phyloP scores from a whole-genome alignment of 2,329 filamentous ascomycete species.

The Leptographium wingfieldii region DNA sequence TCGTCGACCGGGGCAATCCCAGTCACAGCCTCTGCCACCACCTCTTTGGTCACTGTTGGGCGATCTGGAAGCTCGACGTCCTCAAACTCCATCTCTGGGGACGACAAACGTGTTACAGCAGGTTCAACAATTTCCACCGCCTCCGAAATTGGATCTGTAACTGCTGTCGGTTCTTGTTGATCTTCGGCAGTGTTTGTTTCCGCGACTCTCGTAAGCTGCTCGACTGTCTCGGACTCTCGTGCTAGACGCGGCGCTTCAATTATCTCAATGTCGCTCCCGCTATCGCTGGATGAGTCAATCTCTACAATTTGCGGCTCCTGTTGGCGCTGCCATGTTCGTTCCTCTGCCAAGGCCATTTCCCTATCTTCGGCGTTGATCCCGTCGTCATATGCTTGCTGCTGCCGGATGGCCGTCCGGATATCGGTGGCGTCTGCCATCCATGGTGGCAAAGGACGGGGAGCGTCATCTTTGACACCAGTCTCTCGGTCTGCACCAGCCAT shows the following conservation, averaged over 20 bases:
- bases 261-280: slow-evolving; percentile 44
- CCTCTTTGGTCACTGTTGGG: neutral
- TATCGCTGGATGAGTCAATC: slow-evolving; percentile 47
- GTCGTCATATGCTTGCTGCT: slow-evolving; percentile 41
- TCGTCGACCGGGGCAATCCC: neutral
- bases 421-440: slow-evolving; percentile 59
- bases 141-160: neutral
- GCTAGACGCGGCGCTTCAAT: slow-evolving; percentile 30
- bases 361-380: slow-evolving; percentile 54
- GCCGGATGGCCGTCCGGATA: slow-evolving; percentile 49
- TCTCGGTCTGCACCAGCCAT: too few relatives aligned
- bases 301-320: slow-evolving; percentile 38
- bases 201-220: neutral
- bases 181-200: too few relatives aligned
- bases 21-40: neutral
- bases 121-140: neutral
- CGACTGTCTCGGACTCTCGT: neutral
- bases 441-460: slow-evolving; percentile 54
- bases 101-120: neutral
- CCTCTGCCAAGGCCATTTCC: slow-evolving; percentile 42
- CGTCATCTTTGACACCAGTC: slow-evolving; percentile 22
- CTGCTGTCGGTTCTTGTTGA: too few relatives aligned
- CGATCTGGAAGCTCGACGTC: slow-evolving; percentile 17
- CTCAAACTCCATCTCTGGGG: slow-evolving; percentile 20
- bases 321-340: slow-evolving; percentile 30